Percentiles rank a stretch among this genome's conserved stretches.
Evolutionary conservation across 805 yeast species (phyloP).

Genomic region (Starmerella etchellsii): DNA sequence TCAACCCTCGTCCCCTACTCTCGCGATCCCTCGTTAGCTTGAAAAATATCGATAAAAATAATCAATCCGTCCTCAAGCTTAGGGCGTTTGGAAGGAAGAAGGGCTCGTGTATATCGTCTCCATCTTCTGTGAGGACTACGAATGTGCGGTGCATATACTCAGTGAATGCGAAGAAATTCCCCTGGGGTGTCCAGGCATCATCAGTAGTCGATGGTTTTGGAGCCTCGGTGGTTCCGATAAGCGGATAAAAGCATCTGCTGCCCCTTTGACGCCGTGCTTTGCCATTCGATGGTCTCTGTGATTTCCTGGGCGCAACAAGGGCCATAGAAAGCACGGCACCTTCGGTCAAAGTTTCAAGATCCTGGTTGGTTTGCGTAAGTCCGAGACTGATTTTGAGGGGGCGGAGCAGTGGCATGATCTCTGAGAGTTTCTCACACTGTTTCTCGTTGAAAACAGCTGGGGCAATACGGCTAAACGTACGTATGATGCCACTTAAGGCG

Average conservation of each 20-base stretch:
- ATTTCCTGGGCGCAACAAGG: too few species aligned
- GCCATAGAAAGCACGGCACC: too few species aligned
- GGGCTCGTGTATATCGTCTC: conserved; percentile 1
- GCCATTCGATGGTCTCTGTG: too few species aligned
- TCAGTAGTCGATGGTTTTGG: too few species aligned
- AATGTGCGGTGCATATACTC: background rate
- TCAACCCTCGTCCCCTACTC: too few species aligned
- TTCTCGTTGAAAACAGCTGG: conserved; percentile 8
- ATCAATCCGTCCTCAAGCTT: too few species aligned
- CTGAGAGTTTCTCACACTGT: background rate
- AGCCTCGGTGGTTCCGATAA: too few species aligned
- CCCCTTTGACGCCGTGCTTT: too few species aligned
- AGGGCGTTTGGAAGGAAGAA: background rate
- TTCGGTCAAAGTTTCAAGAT: conserved; percentile 6
- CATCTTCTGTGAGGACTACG: background rate
- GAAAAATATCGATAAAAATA: too few species aligned
- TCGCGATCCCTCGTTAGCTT: too few species aligned
- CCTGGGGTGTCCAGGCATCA: background rate
- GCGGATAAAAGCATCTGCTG: too few species aligned
- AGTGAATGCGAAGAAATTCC: background rate
- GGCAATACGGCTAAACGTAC: conserved; percentile 2
- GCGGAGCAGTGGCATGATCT: conserved; percentile 2
- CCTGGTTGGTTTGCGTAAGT: background rate
- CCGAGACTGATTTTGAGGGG: conserved; percentile 5
- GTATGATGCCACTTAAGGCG: conserved; percentile 1